phyloP scores from a whole-genome alignment of 225 moss, liverwort and hornwort genomes.

The Polytrichum formosum region DNA sequence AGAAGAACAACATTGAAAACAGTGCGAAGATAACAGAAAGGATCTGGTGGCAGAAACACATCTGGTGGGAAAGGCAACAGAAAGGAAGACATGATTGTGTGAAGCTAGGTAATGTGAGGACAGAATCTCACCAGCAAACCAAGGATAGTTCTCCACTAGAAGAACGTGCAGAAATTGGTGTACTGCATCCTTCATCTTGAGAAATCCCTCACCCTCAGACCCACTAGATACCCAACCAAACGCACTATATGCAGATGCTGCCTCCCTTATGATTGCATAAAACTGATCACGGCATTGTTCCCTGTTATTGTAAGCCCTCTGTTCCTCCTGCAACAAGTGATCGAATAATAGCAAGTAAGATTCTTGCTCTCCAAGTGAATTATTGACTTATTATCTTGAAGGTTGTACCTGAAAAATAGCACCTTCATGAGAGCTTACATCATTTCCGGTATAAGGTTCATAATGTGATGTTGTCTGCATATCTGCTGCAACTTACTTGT shows the following conservation, averaged over 20 bases:
- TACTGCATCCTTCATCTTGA: conserved; percentile 58
- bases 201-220: conserved; percentile 51
- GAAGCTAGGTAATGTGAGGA: neutral
- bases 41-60: too few relatives aligned
- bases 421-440: too few relatives aligned
- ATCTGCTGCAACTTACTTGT: conserved; percentile 32
- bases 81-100: too few relatives aligned
- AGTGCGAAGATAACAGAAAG: too few relatives aligned
- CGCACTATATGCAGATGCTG: conserved; percentile 62
- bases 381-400: too few relatives aligned
- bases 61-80: too few relatives aligned
- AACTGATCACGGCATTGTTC: conserved; percentile 74
- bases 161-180: conserved; percentile 58
- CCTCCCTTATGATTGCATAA: conserved; percentile 60
- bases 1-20: too few relatives aligned
- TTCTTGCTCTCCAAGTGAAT: neutral
- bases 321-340: conserved; percentile 51
- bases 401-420: too few relatives aligned
- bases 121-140: conserved; percentile 54
- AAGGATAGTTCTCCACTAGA: conserved; percentile 66
- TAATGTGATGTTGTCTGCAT: too few relatives aligned
- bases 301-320: conserved; percentile 71
- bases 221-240: conserved; percentile 65
- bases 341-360: neutral
- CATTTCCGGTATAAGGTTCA: neutral